A percentile compares a stretch with the other conserved stretches of the same genome.
Evolutionary conservation across 2,329 filamentous ascomycete species (phyloP).

Genomic region (Grosmannia huntii): DNA sequence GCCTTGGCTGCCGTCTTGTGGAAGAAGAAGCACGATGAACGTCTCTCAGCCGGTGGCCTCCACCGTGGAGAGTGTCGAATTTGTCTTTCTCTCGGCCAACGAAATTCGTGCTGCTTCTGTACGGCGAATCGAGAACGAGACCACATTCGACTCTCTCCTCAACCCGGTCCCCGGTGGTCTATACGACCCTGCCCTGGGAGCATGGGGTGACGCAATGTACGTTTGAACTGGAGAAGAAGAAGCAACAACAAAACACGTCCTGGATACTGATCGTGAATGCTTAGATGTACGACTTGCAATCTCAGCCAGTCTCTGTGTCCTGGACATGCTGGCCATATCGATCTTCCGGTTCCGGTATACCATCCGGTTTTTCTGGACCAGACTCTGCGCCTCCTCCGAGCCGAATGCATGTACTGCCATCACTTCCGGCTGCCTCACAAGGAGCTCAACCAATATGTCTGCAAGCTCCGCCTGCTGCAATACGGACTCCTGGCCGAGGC

Average conservation of each 20-base stretch:
- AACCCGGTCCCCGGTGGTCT: slow-evolving; percentile 84
- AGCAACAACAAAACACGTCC: too few relatives aligned
- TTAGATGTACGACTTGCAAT: slow-evolving; percentile 84
- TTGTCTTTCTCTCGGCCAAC: slow-evolving; percentile 66
- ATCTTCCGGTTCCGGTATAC: slow-evolving; percentile 85
- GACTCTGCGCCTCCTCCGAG: slow-evolving; percentile 68
- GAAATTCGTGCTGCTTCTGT: slow-evolving; percentile 87
- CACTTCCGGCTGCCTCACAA: slow-evolving; percentile 67
- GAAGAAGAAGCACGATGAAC: slow-evolving; percentile 37
- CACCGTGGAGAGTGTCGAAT: slow-evolving; percentile 76
- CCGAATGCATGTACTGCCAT: slow-evolving; percentile 85
- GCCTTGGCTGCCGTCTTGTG: not conserved
- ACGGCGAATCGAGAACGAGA: slow-evolving; percentile 84
- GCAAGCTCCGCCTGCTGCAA: slow-evolving; percentile 75
- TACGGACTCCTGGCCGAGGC: slow-evolving; percentile 68
- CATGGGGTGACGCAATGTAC: slow-evolving; percentile 76
- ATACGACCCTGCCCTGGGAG: slow-evolving; percentile 83
- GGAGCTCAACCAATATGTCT: slow-evolving; percentile 65
- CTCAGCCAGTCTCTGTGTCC: slow-evolving; percentile 71
- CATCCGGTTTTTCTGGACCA: slow-evolving; percentile 97
- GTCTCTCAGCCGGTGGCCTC: slow-evolving; percentile 73
- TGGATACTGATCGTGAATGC: not conserved
- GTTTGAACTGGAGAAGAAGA: slow-evolving; percentile 18
- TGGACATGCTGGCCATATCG: slow-evolving; percentile 89
- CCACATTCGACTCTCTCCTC: slow-evolving; percentile 84